Conservation (phyloP, 495 filamentous ascomycete species). For the Penicillium longicatenatum region DNA sequence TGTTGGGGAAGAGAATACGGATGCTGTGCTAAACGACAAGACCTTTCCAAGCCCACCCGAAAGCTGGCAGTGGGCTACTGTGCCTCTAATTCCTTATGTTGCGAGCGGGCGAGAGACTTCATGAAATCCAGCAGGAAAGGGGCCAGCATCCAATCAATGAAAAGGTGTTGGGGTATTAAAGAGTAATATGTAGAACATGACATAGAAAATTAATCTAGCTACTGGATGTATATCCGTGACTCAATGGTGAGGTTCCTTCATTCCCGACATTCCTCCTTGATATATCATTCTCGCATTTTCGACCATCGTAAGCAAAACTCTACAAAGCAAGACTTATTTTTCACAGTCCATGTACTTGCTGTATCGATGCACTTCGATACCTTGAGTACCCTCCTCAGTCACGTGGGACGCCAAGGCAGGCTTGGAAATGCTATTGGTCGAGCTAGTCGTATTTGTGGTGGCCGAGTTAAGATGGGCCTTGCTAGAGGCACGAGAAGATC, state of each 20-base stretch:
- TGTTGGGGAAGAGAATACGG: too few species aligned
- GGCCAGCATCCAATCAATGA: too few species aligned
- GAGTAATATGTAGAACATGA: neutral
- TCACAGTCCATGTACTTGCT: constrained; percentile 11
- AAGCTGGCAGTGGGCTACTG: too few species aligned
- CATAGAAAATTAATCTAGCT: neutral
- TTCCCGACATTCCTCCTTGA: neutral
- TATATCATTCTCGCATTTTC: neutral
- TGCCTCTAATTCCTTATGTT: too few species aligned
- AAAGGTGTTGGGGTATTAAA: neutral
- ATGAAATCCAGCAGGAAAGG: too few species aligned
- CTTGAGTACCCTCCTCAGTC: constrained; percentile 10
- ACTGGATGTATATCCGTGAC: neutral
- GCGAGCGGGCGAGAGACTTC: too few species aligned
- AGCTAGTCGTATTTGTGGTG: neutral
- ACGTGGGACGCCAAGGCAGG: constrained; percentile 10
- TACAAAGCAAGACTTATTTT: neutral
- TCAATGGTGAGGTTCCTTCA: neutral
- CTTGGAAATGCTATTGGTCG: constrained; percentile 12
- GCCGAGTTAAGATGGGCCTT: constrained; percentile 12
- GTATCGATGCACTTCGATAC: constrained; percentile 19
- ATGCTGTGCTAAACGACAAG: too few species aligned
- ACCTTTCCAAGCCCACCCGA: too few species aligned
- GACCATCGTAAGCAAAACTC: neutral
- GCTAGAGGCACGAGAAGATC: constrained; percentile 20